These are phyloP conservation scores for Euphorbia schlechtendalii DNA, from an alignment of 441 rosid species.

Conservation along the genomic window DNA sequence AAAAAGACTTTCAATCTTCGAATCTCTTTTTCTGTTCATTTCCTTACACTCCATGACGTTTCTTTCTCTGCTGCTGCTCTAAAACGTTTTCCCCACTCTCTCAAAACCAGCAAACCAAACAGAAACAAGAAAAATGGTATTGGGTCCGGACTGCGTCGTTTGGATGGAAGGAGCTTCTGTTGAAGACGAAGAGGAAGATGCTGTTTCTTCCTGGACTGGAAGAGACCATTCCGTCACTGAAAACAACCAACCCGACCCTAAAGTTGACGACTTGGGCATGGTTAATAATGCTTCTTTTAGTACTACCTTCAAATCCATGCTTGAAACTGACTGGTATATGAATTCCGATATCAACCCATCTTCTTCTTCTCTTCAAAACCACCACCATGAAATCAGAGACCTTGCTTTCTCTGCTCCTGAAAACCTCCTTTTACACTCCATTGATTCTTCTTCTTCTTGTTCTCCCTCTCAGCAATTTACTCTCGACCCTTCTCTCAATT, in stretches of 20 bases:
- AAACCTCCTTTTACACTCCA: constrained; percentile 38
- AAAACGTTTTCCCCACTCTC: constrained; percentile 9
- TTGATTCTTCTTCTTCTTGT: constrained; percentile 64
- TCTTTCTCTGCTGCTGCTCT: background rate
- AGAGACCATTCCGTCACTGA: constrained; percentile 17
- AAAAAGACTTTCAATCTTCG: constrained; percentile 6
- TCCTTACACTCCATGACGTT: constrained; percentile 17
- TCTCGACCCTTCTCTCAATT: constrained; percentile 48
- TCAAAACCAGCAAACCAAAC: background rate
- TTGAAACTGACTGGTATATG: constrained; percentile 63
- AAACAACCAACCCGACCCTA: constrained; percentile 14
- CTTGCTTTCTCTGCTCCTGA: constrained; percentile 31
- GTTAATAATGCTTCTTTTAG: constrained; percentile 28
- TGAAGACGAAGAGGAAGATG: constrained; percentile 36
- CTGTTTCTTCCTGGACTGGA: constrained; percentile 54
- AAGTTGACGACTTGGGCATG: constrained; percentile 17
- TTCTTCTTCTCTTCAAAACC: constrained; percentile 35
- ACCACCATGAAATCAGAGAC: constrained; percentile 42
- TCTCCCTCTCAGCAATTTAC: constrained; percentile 47
- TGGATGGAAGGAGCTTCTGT: constrained; percentile 38
- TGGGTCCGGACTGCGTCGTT: constrained; percentile 45
- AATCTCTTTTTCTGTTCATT: constrained; percentile 20
- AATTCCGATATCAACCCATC: constrained; percentile 26
- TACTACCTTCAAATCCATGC: constrained; percentile 41
- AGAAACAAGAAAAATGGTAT: constrained; percentile 38